A percentile compares a stretch with the other conserved stretches of the same genome.
phyloP scores from a whole-genome alignment of 169 alveolate genomes.

The Cryptosporidium baileyi region DNA sequence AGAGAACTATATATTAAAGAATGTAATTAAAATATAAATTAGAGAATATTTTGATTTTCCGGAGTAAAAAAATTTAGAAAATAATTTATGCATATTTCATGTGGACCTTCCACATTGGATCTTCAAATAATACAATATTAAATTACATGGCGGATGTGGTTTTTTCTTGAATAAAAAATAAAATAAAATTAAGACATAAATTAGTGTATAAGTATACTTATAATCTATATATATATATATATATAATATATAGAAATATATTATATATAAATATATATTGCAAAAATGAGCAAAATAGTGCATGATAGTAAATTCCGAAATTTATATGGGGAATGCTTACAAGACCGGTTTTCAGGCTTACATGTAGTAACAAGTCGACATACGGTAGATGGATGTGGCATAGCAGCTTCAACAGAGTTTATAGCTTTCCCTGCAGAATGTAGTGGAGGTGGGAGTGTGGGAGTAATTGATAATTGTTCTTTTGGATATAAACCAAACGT shows the following conservation, averaged over 20 bases:
- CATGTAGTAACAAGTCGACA: constrained; percentile 63
- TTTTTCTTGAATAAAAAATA: neutral
- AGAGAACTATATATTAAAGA: no score
- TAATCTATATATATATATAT: no score
- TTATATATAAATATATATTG: neutral
- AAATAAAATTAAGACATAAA: no score
- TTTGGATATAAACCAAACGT: constrained; percentile 63
- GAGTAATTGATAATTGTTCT: constrained; percentile 61
- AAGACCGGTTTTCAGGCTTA: constrained; percentile 65
- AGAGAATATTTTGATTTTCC: no score
- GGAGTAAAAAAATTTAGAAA: constrained; percentile 13
- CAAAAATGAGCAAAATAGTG: constrained; percentile 49
- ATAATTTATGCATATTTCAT: constrained; percentile 47
- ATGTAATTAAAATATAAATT: no score
- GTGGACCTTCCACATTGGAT: constrained; percentile 70
- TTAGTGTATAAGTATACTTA: no score
- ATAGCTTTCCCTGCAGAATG: constrained; percentile 70
- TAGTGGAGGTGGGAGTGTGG: constrained; percentile 65
- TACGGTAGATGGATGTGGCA: constrained; percentile 70
- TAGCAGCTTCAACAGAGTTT: constrained; percentile 67
- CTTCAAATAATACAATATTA: constrained; percentile 48
- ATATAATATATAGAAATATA: neutral
- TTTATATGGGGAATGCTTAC: constrained; percentile 66
- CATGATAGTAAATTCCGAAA: constrained; percentile 70
- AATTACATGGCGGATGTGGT: constrained; percentile 9